These are phyloP conservation scores for Eucalyptus polyanthemos DNA, from an alignment of 345 rosid genomes.

Conservation along the genomic window DNA sequence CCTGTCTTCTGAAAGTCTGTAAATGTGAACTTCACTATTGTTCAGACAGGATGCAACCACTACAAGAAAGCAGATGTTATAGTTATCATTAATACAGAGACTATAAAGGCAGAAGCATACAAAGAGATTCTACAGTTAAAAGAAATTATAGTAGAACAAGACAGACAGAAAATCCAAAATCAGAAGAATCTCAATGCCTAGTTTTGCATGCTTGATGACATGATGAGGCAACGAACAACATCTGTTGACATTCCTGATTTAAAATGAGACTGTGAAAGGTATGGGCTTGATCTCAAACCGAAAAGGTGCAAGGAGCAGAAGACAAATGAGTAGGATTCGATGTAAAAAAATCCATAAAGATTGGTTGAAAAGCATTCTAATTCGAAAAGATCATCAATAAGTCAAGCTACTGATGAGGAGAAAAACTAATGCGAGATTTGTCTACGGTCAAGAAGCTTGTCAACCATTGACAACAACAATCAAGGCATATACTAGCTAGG, in stretches of 20 bases:
- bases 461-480: neutral
- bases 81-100: neutral
- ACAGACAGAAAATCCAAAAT: neutral
- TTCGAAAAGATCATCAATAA: neutral
- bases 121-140: neutral
- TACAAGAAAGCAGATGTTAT: constrained; percentile 3
- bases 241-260: neutral
- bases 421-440: neutral
- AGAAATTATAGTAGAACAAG: neutral
- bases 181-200: neutral
- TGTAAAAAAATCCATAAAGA: neutral
- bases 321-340: neutral
- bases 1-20: constrained; percentile 49
- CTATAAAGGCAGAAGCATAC: neutral
- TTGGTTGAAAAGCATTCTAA: neutral
- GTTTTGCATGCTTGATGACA: neutral
- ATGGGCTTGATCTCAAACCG: neutral
- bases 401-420: neutral
- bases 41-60: constrained; percentile 96
- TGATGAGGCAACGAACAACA: neutral
- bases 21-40: constrained; percentile 88
- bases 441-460: neutral
- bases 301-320: neutral
- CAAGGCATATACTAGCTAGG: neutral
- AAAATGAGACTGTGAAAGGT: neutral